Percentiles rank a stretch among this genome's conserved stretches.
These are phyloP conservation scores for Hibiscus syriacus DNA, from an alignment of 345 rosid genomes.

Conservation along the genomic window DNA sequence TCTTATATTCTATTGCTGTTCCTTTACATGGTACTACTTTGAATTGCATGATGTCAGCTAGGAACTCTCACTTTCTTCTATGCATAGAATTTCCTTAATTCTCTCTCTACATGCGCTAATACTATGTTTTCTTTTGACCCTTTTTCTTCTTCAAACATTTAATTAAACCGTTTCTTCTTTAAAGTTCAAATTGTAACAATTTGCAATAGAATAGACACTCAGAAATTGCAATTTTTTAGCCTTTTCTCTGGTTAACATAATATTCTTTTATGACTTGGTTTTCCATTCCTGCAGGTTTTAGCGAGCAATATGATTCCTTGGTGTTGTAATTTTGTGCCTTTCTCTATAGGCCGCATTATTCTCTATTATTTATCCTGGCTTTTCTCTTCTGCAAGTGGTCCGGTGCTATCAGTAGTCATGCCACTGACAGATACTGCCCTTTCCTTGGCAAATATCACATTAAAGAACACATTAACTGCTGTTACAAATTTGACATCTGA, in stretches of 20 bases:
- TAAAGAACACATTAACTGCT: conserved; percentile 63
- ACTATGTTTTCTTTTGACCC: background rate
- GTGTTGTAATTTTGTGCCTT: conserved; percentile 91
- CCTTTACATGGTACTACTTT: background rate
- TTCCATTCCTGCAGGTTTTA: conserved; percentile 54
- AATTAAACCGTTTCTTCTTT: background rate
- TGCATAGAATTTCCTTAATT: background rate
- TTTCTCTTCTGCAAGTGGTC: conserved; percentile 76
- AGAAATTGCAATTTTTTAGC: background rate
- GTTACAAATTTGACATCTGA: conserved; percentile 74
- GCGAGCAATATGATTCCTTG: conserved; percentile 99
- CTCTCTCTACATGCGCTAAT: background rate
- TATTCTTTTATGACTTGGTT: background rate
- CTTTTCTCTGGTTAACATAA: background rate
- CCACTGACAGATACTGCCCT: conserved; percentile 64
- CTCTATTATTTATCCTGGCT: conserved; percentile 70
- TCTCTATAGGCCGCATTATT: conserved; percentile 76
- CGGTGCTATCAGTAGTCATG: conserved; percentile 51
- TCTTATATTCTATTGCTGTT: background rate
- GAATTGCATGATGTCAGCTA: background rate
- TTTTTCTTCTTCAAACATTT: background rate
- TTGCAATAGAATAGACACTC: background rate
- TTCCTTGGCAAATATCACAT: conserved; percentile 59
- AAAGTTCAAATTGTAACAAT: background rate
- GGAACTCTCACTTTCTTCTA: background rate